Evolutionary conservation across 108 stramenopile species (phyloP).

Genomic region (Cyclotella distinguenda): DNA sequence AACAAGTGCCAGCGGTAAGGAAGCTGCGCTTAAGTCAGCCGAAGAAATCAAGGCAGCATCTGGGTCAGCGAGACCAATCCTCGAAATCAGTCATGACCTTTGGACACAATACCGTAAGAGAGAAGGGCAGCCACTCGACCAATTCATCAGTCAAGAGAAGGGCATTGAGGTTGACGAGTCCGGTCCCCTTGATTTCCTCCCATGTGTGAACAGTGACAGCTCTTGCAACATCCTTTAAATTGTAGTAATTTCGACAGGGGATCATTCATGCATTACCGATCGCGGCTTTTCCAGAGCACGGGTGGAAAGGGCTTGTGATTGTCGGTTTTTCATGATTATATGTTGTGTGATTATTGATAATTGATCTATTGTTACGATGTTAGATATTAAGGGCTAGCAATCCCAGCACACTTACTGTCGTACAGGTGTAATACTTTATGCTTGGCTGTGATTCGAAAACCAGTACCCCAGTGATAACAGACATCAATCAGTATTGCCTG

Average conservation of each 20-base stretch:
- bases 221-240: constrained; percentile 38
- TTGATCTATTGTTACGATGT: not conserved
- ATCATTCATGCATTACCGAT: constrained; percentile 5
- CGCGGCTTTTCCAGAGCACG: not conserved
- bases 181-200: constrained; percentile 89
- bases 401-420: too few species aligned
- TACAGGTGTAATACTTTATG: too few species aligned
- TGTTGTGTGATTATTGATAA: not conserved
- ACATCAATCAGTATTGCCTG: too few species aligned
- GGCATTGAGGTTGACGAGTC: constrained; percentile 89
- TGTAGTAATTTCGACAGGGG: not conserved
- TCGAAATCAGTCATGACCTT: constrained; percentile 83
- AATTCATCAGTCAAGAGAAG: constrained; percentile 82
- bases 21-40: constrained; percentile 62
- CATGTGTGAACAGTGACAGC: constrained; percentile 61
- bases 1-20: constrained; percentile 76
- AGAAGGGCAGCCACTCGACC: constrained; percentile 88
- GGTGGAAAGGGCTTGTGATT: constrained; percentile 5
- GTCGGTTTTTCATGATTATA: not conserved
- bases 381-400: too few species aligned
- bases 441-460: too few species aligned
- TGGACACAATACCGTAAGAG: constrained; percentile 93
- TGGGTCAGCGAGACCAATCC: constrained; percentile 74
- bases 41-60: constrained; percentile 72
- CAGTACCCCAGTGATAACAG: too few species aligned